Evolutionary conservation across 2,329 filamentous ascomycete species (phyloP).

Genomic region (Aspergillus luchuensis): DNA sequence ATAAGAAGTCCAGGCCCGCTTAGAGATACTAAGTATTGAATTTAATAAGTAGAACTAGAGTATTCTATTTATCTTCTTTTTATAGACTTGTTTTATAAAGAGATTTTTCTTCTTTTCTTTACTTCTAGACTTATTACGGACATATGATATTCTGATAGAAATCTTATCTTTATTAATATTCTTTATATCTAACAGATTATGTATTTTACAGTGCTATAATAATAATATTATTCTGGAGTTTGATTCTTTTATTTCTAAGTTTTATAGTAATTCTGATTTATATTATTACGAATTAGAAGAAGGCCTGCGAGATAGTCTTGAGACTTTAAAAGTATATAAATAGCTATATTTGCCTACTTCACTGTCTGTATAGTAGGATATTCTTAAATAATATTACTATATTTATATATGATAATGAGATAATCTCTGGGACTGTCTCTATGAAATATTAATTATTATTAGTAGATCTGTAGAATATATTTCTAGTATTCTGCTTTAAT

Average conservation of each 20-base stretch:
- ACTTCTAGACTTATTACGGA: not conserved
- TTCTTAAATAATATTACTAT: not conserved
- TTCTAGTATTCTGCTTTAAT: not conserved
- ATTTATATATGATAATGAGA: not conserved
- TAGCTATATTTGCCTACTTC: not conserved
- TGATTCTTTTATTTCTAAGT: not conserved
- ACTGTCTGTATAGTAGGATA: constrained; percentile 4
- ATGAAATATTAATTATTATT: not conserved
- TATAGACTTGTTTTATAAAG: too few relatives aligned
- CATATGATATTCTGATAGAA: too few relatives aligned
- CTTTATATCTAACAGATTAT: not conserved
- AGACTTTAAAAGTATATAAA: not conserved
- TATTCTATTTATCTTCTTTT: too few relatives aligned
- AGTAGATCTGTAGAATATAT: not conserved
- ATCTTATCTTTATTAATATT: not conserved
- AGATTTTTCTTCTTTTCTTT: not conserved
- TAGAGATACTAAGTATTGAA: not conserved
- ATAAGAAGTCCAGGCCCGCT: constrained; percentile 2
- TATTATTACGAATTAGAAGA: not conserved
- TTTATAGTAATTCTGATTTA: not conserved
- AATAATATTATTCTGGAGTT: not conserved
- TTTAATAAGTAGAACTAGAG: not conserved
- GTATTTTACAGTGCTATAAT: not conserved
- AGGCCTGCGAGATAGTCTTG: constrained; percentile 10
- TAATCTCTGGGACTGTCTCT: not conserved